Conservation (phyloP, 306 rosid genomes). For the Inga laurina region DNA sequence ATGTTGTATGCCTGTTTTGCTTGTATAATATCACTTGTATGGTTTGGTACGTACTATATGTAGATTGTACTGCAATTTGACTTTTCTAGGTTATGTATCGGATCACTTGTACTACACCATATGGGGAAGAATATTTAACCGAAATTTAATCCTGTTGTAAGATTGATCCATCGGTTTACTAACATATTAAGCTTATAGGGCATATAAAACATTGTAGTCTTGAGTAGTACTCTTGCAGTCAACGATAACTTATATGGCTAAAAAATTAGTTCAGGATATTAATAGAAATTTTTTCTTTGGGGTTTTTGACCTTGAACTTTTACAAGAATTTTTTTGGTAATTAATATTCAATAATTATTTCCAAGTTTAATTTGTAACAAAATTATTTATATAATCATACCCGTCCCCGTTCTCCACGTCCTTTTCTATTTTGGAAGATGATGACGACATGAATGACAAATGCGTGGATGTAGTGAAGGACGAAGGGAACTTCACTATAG, state of each 20-base stretch:
- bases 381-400: neutral
- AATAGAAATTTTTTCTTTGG: neutral
- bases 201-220: neutral
- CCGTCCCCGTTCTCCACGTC: neutral
- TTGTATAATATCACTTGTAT: neutral
- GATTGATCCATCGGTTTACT: neutral
- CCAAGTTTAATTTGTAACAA: neutral
- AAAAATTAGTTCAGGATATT: neutral
- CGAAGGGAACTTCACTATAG: neutral
- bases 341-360: neutral
- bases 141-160: neutral
- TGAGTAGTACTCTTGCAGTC: neutral
- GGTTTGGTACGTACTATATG: neutral
- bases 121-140: neutral
- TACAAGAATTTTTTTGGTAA: neutral
- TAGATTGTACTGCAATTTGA: constrained; percentile 17
- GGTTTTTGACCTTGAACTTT: neutral
- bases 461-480: no score
- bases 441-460: neutral
- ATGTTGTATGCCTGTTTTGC: neutral
- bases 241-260: neutral
- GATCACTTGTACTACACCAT: constrained; percentile 7
- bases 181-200: neutral
- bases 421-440: neutral
- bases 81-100: neutral